Conservation (phyloP, 805 yeast genomes). For the Metschnikowia matae region DNA sequence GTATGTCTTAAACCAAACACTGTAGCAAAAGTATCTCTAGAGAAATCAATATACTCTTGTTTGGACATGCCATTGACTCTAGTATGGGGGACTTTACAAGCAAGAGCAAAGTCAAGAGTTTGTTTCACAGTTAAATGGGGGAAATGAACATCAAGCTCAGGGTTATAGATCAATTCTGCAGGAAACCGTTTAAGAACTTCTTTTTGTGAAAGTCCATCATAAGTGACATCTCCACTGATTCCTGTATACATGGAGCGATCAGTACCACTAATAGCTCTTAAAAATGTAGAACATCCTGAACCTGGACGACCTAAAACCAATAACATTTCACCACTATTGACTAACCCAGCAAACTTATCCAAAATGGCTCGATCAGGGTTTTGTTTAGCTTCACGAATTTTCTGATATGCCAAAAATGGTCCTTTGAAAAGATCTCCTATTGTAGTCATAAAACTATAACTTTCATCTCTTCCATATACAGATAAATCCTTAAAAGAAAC, state of each 20-base stretch:
- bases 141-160: slow-evolving; percentile 64
- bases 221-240: slow-evolving; percentile 40
- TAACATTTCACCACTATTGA: not conserved
- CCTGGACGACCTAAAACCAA: slow-evolving; percentile 73
- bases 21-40: slow-evolving; percentile 41
- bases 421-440: not conserved
- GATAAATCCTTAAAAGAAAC: not conserved
- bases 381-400: not conserved
- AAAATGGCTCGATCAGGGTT: not conserved
- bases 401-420: not conserved
- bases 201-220: slow-evolving; percentile 48
- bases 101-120: slow-evolving; percentile 58
- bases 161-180: slow-evolving; percentile 66
- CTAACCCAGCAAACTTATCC: not conserved
- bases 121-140: slow-evolving; percentile 65
- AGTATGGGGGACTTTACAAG: slow-evolving; percentile 55
- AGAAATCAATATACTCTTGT: slow-evolving; percentile 43
- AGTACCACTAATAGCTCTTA: slow-evolving; percentile 61
- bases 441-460: not conserved
- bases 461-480: not conserved
- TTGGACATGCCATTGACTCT: slow-evolving; percentile 52
- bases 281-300: slow-evolving; percentile 65
- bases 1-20: slow-evolving; percentile 52
- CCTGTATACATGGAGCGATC: slow-evolving; percentile 43
- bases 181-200: slow-evolving; percentile 52